phyloP scores from a whole-genome alignment of 2,329 filamentous ascomycete species.

The Mollisiaceae sp. region DNA sequence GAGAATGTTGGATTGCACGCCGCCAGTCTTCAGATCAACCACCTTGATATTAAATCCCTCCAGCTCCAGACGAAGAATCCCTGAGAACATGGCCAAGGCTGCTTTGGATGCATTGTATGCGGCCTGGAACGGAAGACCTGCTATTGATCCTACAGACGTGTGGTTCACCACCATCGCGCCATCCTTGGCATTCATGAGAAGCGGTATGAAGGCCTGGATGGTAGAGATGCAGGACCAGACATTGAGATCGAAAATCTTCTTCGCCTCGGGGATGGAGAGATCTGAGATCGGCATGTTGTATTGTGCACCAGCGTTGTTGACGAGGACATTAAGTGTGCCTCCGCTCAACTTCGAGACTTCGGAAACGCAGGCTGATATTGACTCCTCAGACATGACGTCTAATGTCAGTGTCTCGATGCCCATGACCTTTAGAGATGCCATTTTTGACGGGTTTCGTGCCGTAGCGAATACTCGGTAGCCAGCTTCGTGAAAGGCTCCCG shows the following conservation, averaged over 20 bases:
- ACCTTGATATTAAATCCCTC: slow-evolving; percentile 31
- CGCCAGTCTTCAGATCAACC: slow-evolving; percentile 32
- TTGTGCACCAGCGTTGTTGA: slow-evolving; percentile 52
- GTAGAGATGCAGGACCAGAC: slow-evolving; percentile 42
- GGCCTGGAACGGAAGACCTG: slow-evolving; percentile 23
- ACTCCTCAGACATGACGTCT: slow-evolving; percentile 46
- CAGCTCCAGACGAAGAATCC: slow-evolving; percentile 31
- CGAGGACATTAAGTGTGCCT: slow-evolving; percentile 46
- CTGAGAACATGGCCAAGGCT: slow-evolving; percentile 29
- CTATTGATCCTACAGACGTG: slow-evolving; percentile 43
- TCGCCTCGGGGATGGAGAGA: slow-evolving; percentile 37
- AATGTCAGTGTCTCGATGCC: slow-evolving; percentile 45
- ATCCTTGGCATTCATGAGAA: slow-evolving; percentile 41
- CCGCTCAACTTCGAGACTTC: neutral
- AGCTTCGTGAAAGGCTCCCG: slow-evolving; percentile 45
- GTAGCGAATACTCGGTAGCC: slow-evolving; percentile 49
- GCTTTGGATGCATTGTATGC: slow-evolving; percentile 34
- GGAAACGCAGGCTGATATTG: slow-evolving; percentile 41
- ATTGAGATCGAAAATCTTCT: slow-evolving; percentile 43
- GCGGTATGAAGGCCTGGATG: slow-evolving; percentile 42
- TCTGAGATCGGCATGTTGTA: slow-evolving; percentile 44
- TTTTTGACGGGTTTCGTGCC: slow-evolving; percentile 44
- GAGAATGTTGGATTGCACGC: slow-evolving; percentile 20
- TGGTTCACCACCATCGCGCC: slow-evolving; percentile 48
- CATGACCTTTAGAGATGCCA: slow-evolving; percentile 33